phyloP scores from a whole-genome alignment of 2,329 filamentous ascomycete species.

The Xylaria sp. region DNA sequence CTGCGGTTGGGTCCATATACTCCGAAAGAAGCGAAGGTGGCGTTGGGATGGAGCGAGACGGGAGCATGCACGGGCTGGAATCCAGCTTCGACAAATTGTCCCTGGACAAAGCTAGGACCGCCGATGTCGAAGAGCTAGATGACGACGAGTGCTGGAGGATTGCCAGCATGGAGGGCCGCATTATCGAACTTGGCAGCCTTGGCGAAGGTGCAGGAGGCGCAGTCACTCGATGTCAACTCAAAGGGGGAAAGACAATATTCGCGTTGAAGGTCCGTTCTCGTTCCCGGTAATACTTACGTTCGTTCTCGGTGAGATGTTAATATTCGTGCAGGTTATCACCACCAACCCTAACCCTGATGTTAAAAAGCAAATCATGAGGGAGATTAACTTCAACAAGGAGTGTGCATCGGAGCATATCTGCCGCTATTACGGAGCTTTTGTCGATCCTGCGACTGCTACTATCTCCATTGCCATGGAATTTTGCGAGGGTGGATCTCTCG shows the following conservation, averaged over 20 bases:
- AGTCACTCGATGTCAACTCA: constrained; percentile 89
- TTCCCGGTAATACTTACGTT: constrained; percentile 10
- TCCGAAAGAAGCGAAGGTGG: constrained; percentile 83
- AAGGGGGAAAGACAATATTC: constrained; percentile 93
- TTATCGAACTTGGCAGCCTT: constrained; percentile 87
- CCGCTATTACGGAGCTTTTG: constrained; percentile 96
- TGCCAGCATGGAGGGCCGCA: constrained; percentile 87
- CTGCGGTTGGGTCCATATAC: constrained; percentile 86
- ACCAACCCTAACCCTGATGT: constrained; percentile 98
- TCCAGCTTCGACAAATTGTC: constrained; percentile 80
- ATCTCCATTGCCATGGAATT: constrained; percentile 99
- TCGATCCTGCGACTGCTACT: constrained; percentile 93
- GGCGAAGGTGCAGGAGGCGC: constrained; percentile 96
- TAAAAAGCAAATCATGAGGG: constrained; percentile 97
- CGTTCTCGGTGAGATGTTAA: constrained; percentile 36
- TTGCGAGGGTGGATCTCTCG: constrained; percentile 94
- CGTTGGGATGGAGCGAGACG: constrained; percentile 82
- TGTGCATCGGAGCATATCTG: constrained; percentile 97
- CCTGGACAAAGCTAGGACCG: constrained; percentile 81
- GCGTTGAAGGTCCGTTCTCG: constrained; percentile 81
- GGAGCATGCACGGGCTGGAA: constrained; percentile 80
- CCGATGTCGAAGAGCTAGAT: constrained; percentile 94
- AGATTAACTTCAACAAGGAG: constrained; percentile 97
- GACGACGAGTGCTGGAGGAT: constrained; percentile 91
- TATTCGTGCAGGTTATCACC: constrained; percentile 82